Conservation (phyloP, 176 grass and related monocot species). For the Pontederia paniculata region DNA sequence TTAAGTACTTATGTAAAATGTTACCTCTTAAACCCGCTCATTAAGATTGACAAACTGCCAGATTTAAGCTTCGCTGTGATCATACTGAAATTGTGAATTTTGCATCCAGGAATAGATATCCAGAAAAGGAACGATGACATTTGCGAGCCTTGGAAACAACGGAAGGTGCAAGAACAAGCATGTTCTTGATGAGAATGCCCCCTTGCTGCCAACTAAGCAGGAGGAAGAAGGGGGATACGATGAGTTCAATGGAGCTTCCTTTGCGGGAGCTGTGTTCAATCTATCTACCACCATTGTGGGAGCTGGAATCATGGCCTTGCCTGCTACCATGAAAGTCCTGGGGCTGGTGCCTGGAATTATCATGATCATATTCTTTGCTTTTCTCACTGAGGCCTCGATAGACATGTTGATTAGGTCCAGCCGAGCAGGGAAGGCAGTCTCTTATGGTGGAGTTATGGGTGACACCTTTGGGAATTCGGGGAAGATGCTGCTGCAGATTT, state of each 20-base stretch:
- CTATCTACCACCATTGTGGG: conserved; percentile 90
- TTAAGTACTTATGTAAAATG: too few relatives aligned
- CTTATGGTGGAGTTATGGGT: conserved; percentile 68
- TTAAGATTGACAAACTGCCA: too few relatives aligned
- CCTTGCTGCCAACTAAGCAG: conserved; percentile 52
- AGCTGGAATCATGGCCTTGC: conserved; percentile 91
- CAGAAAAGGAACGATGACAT: conserved; percentile 17
- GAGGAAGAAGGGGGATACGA: conserved; percentile 24
- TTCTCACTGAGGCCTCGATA: conserved; percentile 78
- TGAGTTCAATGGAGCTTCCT: conserved; percentile 76
- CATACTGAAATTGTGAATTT: too few relatives aligned
- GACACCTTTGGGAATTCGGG: conserved; percentile 62
- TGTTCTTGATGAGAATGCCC: conserved; percentile 37
- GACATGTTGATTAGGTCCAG: conserved; percentile 77
- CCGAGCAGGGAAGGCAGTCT: conserved; percentile 41
- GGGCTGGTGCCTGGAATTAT: conserved; percentile 63
- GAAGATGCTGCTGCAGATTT: conserved; percentile 59
- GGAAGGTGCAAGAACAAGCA: conserved; percentile 24
- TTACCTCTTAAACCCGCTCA: too few relatives aligned
- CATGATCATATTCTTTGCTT: conserved; percentile 69
- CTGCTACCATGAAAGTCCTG: conserved; percentile 93
- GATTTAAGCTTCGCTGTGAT: too few relatives aligned
- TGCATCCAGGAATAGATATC: too few relatives aligned
- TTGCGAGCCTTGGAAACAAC: conserved; percentile 21
- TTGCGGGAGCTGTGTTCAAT: conserved; percentile 83